A percentile compares a stretch with the other conserved stretches of the same genome.
Evolutionary conservation across 169 alveolate species (phyloP).

Genomic region (Sarcocystis neurona): DNA sequence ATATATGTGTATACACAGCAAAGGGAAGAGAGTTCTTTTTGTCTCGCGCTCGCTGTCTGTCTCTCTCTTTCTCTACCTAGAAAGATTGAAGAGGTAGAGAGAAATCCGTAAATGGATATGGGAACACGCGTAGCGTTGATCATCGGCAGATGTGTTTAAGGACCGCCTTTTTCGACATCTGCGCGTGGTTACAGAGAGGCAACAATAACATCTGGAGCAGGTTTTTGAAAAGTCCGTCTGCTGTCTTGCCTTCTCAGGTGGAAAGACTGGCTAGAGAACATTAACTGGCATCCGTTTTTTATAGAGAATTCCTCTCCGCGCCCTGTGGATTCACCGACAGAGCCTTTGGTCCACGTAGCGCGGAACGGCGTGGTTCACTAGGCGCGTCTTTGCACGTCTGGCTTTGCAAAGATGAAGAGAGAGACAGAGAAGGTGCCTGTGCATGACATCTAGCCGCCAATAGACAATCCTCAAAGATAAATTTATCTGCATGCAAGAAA

Average conservation of each 20-base stretch:
- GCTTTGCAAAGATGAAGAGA: neutral
- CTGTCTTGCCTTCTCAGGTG: slow-evolving; percentile 18
- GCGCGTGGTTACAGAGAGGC: no score
- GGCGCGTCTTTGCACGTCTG: neutral
- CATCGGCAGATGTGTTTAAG: no score
- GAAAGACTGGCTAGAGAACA: slow-evolving; percentile 41
- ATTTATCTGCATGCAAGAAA: no score
- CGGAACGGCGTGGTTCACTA: neutral
- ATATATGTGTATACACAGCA: neutral
- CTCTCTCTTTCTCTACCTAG: neutral
- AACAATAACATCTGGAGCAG: no score
- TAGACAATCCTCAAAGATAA: no score
- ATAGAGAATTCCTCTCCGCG: slow-evolving; percentile 21
- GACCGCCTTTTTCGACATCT: no score
- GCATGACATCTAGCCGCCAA: no score
- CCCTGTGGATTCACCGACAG: neutral
- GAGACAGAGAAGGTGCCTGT: neutral
- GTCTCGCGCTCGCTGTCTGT: neutral
- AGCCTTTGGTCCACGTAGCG: neutral
- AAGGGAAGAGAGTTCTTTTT: neutral
- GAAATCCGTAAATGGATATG: no score
- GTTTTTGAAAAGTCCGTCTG: no score
- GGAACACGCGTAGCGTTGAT: no score
- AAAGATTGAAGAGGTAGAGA: neutral
- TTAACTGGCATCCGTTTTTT: slow-evolving; percentile 52